Evolutionary conservation across 495 filamentous ascomycete genomes (phyloP), one percentile per base, ranked within the genome.

Genomic region (Haplographium delicatum): DNA sequence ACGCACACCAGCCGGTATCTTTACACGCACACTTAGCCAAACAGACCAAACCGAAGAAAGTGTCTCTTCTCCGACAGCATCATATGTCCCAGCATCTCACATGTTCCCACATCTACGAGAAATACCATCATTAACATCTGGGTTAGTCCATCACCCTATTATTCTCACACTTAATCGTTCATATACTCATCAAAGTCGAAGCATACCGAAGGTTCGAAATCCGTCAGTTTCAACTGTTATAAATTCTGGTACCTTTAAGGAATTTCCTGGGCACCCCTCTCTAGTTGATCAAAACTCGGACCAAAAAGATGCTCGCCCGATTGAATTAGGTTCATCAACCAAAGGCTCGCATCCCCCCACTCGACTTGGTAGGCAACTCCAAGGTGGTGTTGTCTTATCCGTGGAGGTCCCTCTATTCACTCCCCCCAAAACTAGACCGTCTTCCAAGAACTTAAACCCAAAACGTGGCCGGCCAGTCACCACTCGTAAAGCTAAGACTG

Each of bases 391-490:
- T n/a, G n/a, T n/a, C n/a, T n/a, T n/a, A n/a, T n/a, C n/a, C 26
- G 5, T 15, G 42, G 42, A 24, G 4, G 39, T 5, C 15, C 42
- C 8, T 16, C n/a, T 5, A n/a, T 3, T 19, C 10, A 33, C 25
- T 5, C 15, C 18, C 11, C 4, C 1, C 19, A 31, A 24, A 22
- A 24, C 25, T 7, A 18, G 4, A 3, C 42, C 42, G 4, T 19
- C 24, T 16, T 28, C 26, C 42, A n/a, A n/a, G 2, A 18, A 8
- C 15, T 24, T 41, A 19, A 53, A 53, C n/a, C n/a, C n/a, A 44
- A 40, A 34, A 41, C 11, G 35, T 18, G 50, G 50, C 16, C 50
- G 50, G 4, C 50, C 42, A 8, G 46, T 47, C 34, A 19, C n/a
- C 18, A 53, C 42, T 0, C 10, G 43, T n/a, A 35, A 53, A 20